phyloP scores from a whole-genome alignment of 2,329 filamentous ascomycete genomes.

The Phaeosphaeria sp. region DNA sequence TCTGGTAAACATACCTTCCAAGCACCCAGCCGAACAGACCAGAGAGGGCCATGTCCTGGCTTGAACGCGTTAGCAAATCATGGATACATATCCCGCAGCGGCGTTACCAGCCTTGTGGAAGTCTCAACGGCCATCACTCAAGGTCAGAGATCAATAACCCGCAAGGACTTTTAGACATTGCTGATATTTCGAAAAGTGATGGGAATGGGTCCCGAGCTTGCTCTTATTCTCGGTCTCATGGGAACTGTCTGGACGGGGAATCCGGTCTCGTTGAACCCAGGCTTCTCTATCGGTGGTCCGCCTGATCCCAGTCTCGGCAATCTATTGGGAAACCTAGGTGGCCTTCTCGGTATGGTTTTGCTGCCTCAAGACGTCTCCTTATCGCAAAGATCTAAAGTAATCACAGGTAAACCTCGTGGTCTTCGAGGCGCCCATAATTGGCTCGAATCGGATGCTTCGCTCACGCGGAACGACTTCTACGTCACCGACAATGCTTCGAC shows the following conservation, averaged over 20 bases:
- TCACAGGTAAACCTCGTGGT: slow-evolving; percentile 49
- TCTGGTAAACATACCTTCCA: slow-evolving; percentile 34
- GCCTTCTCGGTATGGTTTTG: slow-evolving; percentile 50
- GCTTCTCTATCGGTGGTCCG: slow-evolving; percentile 59
- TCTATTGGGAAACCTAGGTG: slow-evolving; percentile 52
- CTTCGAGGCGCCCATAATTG: slow-evolving; percentile 56
- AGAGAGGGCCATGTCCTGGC: slow-evolving; percentile 52
- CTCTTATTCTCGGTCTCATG: slow-evolving; percentile 51
- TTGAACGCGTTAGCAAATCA: slow-evolving; percentile 53
- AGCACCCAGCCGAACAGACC: slow-evolving; percentile 47
- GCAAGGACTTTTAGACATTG: background rate
- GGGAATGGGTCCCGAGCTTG: slow-evolving; percentile 53
- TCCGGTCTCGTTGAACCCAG: slow-evolving; percentile 56
- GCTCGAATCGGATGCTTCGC: slow-evolving; percentile 50
- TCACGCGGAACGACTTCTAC: slow-evolving; percentile 54
- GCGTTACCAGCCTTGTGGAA: slow-evolving; percentile 52
- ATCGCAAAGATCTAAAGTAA: slow-evolving; percentile 19
- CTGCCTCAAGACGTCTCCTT: slow-evolving; percentile 30
- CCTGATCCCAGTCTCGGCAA: slow-evolving; percentile 40
- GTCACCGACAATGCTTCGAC: slow-evolving; percentile 47
- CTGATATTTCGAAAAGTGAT: slow-evolving; percentile 42
- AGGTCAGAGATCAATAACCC: slow-evolving; percentile 38
- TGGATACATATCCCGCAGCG: slow-evolving; percentile 32
- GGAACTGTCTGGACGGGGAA: slow-evolving; percentile 60
- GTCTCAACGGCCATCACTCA: slow-evolving; percentile 51